A percentile compares a stretch with the other conserved stretches of the same genome.
Conservation (phyloP, 2,329 filamentous ascomycete genomes). For the Pestalotiopsis sp. region DNA sequence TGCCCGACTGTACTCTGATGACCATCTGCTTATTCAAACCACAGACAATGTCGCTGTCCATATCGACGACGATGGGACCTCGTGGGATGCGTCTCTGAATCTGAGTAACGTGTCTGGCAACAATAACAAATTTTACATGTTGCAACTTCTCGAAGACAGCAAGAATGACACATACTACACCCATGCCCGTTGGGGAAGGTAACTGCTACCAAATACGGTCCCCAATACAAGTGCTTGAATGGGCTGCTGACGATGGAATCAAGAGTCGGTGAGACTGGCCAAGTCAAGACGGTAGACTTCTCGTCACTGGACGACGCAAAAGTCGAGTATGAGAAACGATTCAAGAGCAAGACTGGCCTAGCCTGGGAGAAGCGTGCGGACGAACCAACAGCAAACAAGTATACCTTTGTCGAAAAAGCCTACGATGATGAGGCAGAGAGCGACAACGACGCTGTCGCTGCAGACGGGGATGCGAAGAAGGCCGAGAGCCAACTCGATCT, state of each 20-base stretch:
- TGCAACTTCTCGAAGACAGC: conserved; percentile 20
- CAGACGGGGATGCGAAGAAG: not conserved
- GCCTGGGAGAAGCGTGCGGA: conserved; percentile 18
- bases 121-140: conserved; percentile 23
- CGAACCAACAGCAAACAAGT: conserved; percentile 21
- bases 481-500: conserved; percentile 20
- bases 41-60: conserved; percentile 19
- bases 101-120: conserved; percentile 22
- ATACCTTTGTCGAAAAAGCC: conserved; percentile 20
- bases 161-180: conserved; percentile 15
- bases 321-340: conserved; percentile 18
- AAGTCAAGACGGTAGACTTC: conserved; percentile 21
- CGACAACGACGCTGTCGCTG: conserved; percentile 15
- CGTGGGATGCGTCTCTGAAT: conserved; percentile 21
- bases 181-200: conserved; percentile 22
- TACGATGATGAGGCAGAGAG: conserved; percentile 17
- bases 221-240: not conserved
- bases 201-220: not conserved
- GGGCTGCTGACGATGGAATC: not conserved
- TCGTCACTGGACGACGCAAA: conserved; percentile 19
- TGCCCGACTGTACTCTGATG: not conserved
- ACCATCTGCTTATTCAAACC: not conserved
- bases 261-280: conserved; percentile 22
- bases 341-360: conserved; percentile 22
- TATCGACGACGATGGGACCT: conserved; percentile 18